phyloP scores from a whole-genome alignment of 208 protist genomes.

The Phytomonas francai region DNA sequence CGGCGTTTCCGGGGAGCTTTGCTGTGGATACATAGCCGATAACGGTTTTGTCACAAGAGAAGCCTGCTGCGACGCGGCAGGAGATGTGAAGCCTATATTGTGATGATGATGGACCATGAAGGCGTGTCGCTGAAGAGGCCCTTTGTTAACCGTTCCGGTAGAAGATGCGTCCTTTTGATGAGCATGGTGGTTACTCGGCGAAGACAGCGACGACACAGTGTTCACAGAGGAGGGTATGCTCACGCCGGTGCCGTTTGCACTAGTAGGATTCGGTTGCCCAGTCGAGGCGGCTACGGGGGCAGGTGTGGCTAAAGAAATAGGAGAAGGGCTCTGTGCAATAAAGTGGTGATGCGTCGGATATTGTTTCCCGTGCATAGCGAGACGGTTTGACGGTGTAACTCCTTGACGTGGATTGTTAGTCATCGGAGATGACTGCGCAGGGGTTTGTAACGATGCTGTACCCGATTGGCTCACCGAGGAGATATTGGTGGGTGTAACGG shows the following conservation, averaged over 20 bases:
- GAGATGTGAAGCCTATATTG: conserved; percentile 3
- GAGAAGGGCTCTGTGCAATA: no score
- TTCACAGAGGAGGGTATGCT: no score
- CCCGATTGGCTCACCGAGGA: neutral
- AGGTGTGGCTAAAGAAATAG: no score
- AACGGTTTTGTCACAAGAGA: neutral
- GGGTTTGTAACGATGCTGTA: neutral
- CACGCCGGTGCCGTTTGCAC: no score
- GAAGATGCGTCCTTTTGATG: neutral
- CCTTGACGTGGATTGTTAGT: neutral
- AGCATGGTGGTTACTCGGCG: no score
- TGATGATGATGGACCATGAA: neutral
- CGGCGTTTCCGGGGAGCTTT: conserved; percentile 7
- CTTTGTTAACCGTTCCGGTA: neutral
- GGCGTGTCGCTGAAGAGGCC: neutral
- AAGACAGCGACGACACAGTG: no score
- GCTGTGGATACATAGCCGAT: neutral
- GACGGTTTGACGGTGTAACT: neutral
- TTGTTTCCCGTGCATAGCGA: neutral
- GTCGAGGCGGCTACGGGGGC: no score
- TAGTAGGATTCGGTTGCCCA: no score
- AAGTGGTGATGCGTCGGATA: no score
- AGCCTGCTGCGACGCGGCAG: conserved; percentile 2
- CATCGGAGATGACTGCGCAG: neutral
- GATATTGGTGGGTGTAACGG: neutral